Percentiles rank a stretch among this genome's conserved stretches.
These are phyloP conservation scores for Nitzschia sp. DNA, from an alignment of 108 stramenopile genomes.

Conservation along the genomic window DNA sequence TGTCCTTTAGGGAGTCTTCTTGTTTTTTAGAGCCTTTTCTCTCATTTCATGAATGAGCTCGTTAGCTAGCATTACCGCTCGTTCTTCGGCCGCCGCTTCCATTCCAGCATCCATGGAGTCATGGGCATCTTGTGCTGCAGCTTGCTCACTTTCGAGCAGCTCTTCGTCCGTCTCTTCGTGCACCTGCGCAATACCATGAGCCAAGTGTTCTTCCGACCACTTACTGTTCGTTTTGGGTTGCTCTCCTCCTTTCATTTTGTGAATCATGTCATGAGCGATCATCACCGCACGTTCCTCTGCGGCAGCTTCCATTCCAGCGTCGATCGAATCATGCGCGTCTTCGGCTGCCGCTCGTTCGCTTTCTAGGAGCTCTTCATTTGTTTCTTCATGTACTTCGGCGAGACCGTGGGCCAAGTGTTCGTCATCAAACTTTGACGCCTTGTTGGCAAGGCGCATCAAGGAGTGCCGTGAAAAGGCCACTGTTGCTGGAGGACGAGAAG, in stretches of 20 bases:
- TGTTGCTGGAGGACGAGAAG: too few species aligned
- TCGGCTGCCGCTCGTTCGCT: slow-evolving; percentile 14
- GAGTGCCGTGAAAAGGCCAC: too few species aligned
- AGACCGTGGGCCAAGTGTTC: slow-evolving; percentile 17
- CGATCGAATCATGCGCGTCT: slow-evolving; percentile 25
- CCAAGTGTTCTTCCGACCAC: neutral
- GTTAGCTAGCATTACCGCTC: slow-evolving; percentile 41
- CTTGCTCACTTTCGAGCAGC: slow-evolving; percentile 37
- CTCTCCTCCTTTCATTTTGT: slow-evolving; percentile 4
- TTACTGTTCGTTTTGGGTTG: neutral
- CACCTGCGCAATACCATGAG: neutral
- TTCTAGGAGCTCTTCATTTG: slow-evolving; percentile 16
- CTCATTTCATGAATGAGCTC: too few species aligned
- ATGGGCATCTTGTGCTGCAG: slow-evolving; percentile 36
- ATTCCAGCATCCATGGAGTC: slow-evolving; percentile 37
- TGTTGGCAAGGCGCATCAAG: too few species aligned
- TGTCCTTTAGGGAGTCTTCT: too few species aligned
- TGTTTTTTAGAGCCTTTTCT: too few species aligned
- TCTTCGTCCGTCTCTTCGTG: slow-evolving; percentile 14
- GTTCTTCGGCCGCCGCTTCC: slow-evolving; percentile 40
- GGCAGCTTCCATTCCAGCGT: slow-evolving; percentile 25
- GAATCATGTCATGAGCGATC: slow-evolving; percentile 21
- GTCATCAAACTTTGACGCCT: too few species aligned
- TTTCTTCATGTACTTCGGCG: slow-evolving; percentile 4
- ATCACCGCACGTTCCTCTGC: slow-evolving; percentile 16